phyloP scores from a whole-genome alignment of 1,284 basidiomycete genomes.

The Ustilago vetiveriae region DNA sequence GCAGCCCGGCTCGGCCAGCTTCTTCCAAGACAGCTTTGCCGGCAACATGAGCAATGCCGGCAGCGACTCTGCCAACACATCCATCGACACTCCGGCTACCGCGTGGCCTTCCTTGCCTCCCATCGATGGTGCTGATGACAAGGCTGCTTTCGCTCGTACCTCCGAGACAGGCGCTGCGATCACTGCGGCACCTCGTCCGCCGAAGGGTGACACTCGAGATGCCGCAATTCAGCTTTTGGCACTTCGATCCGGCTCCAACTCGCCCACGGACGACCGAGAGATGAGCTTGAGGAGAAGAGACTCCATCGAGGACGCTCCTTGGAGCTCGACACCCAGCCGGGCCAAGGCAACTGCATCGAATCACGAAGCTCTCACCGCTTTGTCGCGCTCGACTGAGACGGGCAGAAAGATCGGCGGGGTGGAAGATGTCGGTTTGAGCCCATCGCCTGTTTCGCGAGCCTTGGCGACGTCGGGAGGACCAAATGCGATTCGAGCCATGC shows the following conservation, averaged over 20 bases:
- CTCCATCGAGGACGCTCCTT: constrained; percentile 26
- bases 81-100: constrained; percentile 41
- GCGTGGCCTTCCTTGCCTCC: constrained; percentile 28
- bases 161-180: background rate
- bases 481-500: constrained; percentile 20
- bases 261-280: constrained; percentile 40
- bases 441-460: constrained; percentile 33
- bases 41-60: constrained; percentile 37
- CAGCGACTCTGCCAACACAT: constrained; percentile 43
- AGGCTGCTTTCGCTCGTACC: constrained; percentile 6
- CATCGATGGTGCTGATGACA: constrained; percentile 15
- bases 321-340: constrained; percentile 39
- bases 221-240: constrained; percentile 46
- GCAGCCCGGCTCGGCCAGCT: constrained; percentile 41
- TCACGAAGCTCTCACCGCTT: constrained; percentile 39
- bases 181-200: constrained; percentile 10
- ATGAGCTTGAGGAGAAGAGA: constrained; percentile 22
- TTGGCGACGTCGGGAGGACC: constrained; percentile 29
- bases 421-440: constrained; percentile 28
- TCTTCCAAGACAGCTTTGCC: constrained; percentile 45
- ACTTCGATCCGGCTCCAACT: constrained; percentile 44
- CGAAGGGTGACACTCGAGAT: constrained; percentile 43
- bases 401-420: constrained; percentile 4
- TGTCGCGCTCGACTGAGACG: constrained; percentile 28
- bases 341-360: constrained; percentile 13